Conservation (phyloP, 2,329 filamentous ascomycete species). For the Pyrenochaeta sp. region DNA sequence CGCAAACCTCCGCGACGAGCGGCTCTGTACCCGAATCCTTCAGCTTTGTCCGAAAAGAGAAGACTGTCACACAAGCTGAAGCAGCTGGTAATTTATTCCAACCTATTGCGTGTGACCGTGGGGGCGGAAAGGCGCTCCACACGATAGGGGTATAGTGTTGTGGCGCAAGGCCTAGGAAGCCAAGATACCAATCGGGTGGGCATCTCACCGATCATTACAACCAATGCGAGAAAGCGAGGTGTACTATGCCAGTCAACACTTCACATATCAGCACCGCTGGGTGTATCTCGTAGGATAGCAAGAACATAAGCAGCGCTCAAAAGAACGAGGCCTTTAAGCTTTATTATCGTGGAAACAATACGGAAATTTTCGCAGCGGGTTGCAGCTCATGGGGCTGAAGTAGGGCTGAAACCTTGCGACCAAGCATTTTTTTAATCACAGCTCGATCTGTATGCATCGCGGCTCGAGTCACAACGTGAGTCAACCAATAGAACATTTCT, state of each 20-base stretch:
- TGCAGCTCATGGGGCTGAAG: background rate
- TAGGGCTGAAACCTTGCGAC: too few species aligned
- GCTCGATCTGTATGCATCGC: too few species aligned
- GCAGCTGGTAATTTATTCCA: background rate
- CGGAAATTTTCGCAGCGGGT: background rate
- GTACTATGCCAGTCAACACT: background rate
- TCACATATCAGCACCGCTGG: background rate
- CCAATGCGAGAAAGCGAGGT: slow-evolving; percentile 11
- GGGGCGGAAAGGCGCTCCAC: slow-evolving; percentile 12
- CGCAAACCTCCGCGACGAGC: background rate
- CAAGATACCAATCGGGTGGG: slow-evolving; percentile 20
- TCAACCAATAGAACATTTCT: background rate
- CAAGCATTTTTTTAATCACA: too few species aligned
- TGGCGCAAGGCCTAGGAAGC: slow-evolving; percentile 34
- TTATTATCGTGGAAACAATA: background rate
- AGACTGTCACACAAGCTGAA: slow-evolving; percentile 7
- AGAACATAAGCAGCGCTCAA: background rate
- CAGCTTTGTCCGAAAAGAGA: slow-evolving; percentile 9
- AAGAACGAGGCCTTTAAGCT: background rate
- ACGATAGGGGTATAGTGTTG: slow-evolving; percentile 1
- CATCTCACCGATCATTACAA: slow-evolving; percentile 4
- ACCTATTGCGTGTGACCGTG: slow-evolving; percentile 6
- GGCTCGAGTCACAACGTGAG: background rate
- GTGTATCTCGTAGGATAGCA: background rate
- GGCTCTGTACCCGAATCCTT: background rate